Evolutionary conservation across 768 basidiomycete species (phyloP), one percentile per base, ranked within the genome.

Genomic region (Boletus huronensis): DNA sequence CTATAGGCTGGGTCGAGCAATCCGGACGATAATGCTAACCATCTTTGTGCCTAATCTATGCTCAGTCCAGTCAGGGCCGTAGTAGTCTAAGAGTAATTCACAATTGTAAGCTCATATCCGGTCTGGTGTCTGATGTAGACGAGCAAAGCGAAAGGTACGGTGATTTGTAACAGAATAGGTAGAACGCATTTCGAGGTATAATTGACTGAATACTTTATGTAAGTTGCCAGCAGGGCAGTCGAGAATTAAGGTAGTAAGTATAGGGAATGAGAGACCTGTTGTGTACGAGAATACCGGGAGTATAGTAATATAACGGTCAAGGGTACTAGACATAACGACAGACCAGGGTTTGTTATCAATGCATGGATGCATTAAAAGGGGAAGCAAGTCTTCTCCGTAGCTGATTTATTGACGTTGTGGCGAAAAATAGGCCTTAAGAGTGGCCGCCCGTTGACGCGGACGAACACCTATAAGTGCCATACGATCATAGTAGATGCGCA

Each of bases 401-500:
- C 9, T 29, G 19, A 17, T 31, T 51, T 48, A 69, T 32, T 46
- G 47, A 26, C 57, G 58, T 47, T 56, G 70, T 40, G 66, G 69
- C 4, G 62, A 60, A 52, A 70, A 71, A 48, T 71, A 70, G 40
- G 57, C 55, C 36, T 69, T 66, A 0, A 70, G 61, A 40, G 70
- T 70, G 25, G 70, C 66, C 1, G 57, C 47, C 31, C 58, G 61
- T 46, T 34, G 60, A 48, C 63, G 56, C 7, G 31, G 50, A 43
- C 58, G 58, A 48, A 25, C n/a, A 39, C 67, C 70, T 16, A 66
- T 55, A 29, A 70, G 63, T 9, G 72, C 72, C 48, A 62, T 58
- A 8, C 80, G 82, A 60, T 88, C 84, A 62, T 86, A 89, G 62
- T 80, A 68, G 13, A 90, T 70, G 23, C 84, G 80, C 74, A 86